These are phyloP conservation scores for Rhizoctonia solani DNA, from an alignment of 1,284 basidiomycete genomes.

Conservation along the genomic window DNA sequence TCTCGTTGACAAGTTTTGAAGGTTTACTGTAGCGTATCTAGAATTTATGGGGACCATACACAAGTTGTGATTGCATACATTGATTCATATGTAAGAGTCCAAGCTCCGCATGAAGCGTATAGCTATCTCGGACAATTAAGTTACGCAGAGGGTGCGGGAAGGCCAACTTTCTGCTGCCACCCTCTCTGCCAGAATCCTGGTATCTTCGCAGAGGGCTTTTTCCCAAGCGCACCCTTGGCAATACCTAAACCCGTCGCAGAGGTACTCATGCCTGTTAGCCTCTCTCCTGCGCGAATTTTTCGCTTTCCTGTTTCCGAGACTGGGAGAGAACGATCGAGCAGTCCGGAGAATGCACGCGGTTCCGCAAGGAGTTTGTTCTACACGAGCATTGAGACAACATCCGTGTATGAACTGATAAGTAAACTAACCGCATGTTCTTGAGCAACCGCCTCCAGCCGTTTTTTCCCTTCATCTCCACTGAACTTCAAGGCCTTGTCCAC, in stretches of 20 bases:
- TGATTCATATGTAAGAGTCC: neutral
- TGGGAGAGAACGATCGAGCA: conserved; percentile 29
- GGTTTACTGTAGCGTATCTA: conserved; percentile 23
- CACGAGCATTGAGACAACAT: neutral
- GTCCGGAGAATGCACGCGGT: conserved; percentile 40
- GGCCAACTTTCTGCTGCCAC: conserved; percentile 25
- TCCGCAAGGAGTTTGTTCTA: conserved; percentile 42
- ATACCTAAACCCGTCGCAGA: conserved; percentile 45
- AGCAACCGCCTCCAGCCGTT: conserved; percentile 46
- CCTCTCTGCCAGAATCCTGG: conserved; percentile 20
- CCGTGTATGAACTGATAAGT: neutral
- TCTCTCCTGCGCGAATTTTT: conserved; percentile 45
- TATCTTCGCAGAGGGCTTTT: conserved; percentile 15
- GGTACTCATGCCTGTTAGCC: conserved; percentile 44
- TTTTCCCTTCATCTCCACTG: conserved; percentile 44
- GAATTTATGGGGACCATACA: conserved; percentile 10
- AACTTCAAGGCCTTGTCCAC: conserved; percentile 48
- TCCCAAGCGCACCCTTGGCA: conserved; percentile 44
- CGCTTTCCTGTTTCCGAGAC: conserved; percentile 18
- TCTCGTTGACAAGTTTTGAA: neutral
- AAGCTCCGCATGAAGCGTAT: neutral
- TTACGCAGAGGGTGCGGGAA: neutral
- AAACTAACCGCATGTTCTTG: conserved; percentile 48
- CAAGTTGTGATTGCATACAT: too few relatives aligned
- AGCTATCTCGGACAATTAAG: neutral